Conservation (phyloP, 106 monocot genomes). For the Platanthera guangdongensis region DNA sequence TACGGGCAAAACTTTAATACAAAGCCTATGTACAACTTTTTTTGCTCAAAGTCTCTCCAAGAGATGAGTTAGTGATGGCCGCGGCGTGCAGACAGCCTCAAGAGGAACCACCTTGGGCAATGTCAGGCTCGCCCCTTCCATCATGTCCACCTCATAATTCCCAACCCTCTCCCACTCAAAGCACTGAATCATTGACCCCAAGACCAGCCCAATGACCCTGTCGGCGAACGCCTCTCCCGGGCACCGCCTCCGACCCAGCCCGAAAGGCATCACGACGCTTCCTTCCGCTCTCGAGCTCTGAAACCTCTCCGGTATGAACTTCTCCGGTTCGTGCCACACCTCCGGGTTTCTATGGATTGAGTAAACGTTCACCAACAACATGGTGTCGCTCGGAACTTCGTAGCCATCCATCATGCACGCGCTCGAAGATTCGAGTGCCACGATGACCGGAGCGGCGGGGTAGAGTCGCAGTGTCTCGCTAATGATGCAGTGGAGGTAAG, state of each 20-base stretch:
- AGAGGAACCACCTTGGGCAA: conserved; percentile 13
- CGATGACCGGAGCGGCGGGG: conserved; percentile 19
- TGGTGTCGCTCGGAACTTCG: conserved; percentile 12
- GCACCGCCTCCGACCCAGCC: conserved; percentile 16
- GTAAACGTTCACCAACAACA: conserved; percentile 22
- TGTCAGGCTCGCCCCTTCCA: conserved; percentile 8
- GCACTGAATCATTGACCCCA: conserved; percentile 30
- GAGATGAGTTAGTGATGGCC: not conserved
- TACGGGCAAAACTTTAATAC: too few relatives aligned
- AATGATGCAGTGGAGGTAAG: conserved; percentile 23
- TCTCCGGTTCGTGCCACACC: conserved; percentile 11
- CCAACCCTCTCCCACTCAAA: conserved; percentile 27
- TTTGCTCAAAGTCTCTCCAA: not conserved
- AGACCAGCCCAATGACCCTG: conserved; percentile 6
- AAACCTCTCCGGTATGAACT: conserved; percentile 32
- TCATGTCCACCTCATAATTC: conserved; percentile 20
- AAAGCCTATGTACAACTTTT: too few relatives aligned
- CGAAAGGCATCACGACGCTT: not conserved
- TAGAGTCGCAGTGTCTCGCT: conserved; percentile 24
- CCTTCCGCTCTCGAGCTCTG: not conserved
- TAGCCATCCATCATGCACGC: conserved; percentile 11
- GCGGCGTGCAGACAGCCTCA: conserved; percentile 16
- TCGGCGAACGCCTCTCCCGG: conserved; percentile 16
- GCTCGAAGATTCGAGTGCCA: conserved; percentile 20
- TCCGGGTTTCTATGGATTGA: conserved; percentile 14